phyloP scores from a whole-genome alignment of 2,329 filamentous ascomycete genomes.

The Phaeosphaeria sp. region DNA sequence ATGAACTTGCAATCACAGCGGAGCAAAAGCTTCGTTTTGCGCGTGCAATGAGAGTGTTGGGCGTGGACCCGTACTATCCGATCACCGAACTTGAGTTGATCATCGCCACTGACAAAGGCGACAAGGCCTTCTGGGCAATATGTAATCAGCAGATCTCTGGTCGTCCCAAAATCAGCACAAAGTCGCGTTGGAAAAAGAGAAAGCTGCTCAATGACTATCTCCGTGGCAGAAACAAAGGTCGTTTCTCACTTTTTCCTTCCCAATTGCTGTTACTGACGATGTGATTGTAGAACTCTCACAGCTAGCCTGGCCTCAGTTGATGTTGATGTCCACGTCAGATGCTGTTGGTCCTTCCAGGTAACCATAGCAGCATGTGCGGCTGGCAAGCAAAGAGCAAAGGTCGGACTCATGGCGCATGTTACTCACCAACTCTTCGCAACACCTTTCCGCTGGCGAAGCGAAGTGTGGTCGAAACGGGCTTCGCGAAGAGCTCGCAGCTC shows the following conservation, averaged over 20 bases:
- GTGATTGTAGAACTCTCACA: conserved; percentile 5
- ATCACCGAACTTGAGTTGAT: conserved; percentile 6
- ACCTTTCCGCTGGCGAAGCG: too few relatives aligned
- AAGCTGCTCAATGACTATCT: neutral
- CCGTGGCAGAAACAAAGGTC: conserved; percentile 2
- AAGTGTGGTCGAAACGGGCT: too few relatives aligned
- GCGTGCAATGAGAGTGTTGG: conserved; percentile 6
- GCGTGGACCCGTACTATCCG: neutral
- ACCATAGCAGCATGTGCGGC: neutral
- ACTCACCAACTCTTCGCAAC: too few relatives aligned
- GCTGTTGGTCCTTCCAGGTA: neutral
- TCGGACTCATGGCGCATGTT: too few relatives aligned
- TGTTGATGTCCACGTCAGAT: conserved; percentile 5
- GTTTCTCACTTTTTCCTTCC: neutral
- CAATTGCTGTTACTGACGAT: neutral
- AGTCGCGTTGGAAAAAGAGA: neutral
- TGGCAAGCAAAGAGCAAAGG: too few relatives aligned
- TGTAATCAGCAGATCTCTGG: neutral
- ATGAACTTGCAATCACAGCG: conserved; percentile 1
- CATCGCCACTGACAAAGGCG: neutral
- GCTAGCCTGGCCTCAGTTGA: conserved; percentile 8
- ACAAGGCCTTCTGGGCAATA: neutral
- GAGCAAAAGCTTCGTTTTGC: conserved; percentile 4
- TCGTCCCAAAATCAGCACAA: neutral
- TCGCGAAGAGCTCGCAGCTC: too few relatives aligned